Evolutionary conservation across 805 yeast species (phyloP), one percentile per base, ranked within the genome.

Genomic region (Vanderwaltozyma yarrowii): DNA sequence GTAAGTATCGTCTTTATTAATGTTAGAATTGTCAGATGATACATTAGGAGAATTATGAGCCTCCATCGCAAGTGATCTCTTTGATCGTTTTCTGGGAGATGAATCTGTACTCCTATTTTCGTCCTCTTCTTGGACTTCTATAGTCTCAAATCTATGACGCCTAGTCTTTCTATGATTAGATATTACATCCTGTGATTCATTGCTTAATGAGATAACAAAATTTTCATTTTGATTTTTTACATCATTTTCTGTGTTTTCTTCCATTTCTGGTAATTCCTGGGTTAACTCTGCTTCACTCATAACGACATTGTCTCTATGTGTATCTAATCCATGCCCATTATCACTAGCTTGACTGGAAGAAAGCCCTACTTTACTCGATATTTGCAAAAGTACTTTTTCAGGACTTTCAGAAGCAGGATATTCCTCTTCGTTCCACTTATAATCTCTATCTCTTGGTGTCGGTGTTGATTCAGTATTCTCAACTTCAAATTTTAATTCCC

Each of bases 241-340:
- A 8, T 32, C 33, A 4, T 32, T 31, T 27, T 41, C 34, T 1
- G 32, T 28, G 16, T 31, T 27, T 13, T 47, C 54, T 12, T 55
- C 60, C 5, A 54, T 39, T 40, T 57, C 60, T 5, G 60, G 58
- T 17, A 55, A 37, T 21, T 55, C 60, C 36, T 55, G 60, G 1
- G 60, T 53, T 21, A 44, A 38, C 25, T 54, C 60, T 1, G 42
- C 43, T 24, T 54, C 60, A 38, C 58, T 54, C 16, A 45, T 17
- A 4, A 48, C 43, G 1, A 49, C 43, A 10, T 39, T 36, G 4
- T 36, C 33, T n/a, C 26, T 31, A n/a, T 25, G 16, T 5, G 39
- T 17, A 23, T 42, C 42, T 18, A 27, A 11, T 6, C 16, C 36
- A 25, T 30, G 20, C 13, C 19, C 13, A 11, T 21, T 10, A 13